Percentiles rank a stretch among this genome's conserved stretches.
phyloP scores from a whole-genome alignment of 2,329 filamentous ascomycete genomes.

The Gnomoniopsis sp. region DNA sequence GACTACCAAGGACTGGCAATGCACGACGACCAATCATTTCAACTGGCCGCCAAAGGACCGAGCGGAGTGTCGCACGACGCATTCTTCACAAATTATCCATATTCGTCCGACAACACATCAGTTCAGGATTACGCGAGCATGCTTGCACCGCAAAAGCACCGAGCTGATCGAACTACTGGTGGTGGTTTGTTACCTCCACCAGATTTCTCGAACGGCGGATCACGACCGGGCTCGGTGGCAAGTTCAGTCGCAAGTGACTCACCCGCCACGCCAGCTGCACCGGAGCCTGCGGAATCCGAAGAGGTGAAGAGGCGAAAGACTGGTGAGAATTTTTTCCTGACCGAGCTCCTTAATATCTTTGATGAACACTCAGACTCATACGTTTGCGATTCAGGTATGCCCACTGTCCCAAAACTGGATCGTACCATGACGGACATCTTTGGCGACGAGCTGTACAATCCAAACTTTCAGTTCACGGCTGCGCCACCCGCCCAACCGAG shows the following conservation, averaged over 20 bases:
- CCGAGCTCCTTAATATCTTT: conserved; percentile 16
- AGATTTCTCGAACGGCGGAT: conserved; percentile 38
- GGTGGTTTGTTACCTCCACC: conserved; percentile 40
- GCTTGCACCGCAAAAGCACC: conserved; percentile 36
- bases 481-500: conserved; percentile 47
- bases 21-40: conserved; percentile 42
- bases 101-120: conserved; percentile 32
- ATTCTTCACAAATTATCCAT: conserved; percentile 41
- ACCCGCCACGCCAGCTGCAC: conserved; percentile 52
- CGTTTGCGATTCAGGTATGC: conserved; percentile 49
- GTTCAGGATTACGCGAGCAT: conserved; percentile 39
- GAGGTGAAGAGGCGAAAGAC: conserved; percentile 47
- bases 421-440: conserved; percentile 84
- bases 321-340: conserved; percentile 42
- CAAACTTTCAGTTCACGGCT: conserved; percentile 58
- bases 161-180: conserved; percentile 32
- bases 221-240: conserved; percentile 52
- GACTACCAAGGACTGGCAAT: conserved; percentile 44
- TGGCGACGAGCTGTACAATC: conserved; percentile 80
- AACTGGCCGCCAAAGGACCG: conserved; percentile 40
- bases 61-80: conserved; percentile 27
- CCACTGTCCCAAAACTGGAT: conserved; percentile 70
- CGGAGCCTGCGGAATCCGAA: conserved; percentile 38
- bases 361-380: conserved; percentile 65
- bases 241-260: conserved; percentile 57